A percentile compares a stretch with the other conserved stretches of the same genome.
Conservation (phyloP, 2,329 filamentous ascomycete species). For the Fusarium neocosmosporiellum region DNA sequence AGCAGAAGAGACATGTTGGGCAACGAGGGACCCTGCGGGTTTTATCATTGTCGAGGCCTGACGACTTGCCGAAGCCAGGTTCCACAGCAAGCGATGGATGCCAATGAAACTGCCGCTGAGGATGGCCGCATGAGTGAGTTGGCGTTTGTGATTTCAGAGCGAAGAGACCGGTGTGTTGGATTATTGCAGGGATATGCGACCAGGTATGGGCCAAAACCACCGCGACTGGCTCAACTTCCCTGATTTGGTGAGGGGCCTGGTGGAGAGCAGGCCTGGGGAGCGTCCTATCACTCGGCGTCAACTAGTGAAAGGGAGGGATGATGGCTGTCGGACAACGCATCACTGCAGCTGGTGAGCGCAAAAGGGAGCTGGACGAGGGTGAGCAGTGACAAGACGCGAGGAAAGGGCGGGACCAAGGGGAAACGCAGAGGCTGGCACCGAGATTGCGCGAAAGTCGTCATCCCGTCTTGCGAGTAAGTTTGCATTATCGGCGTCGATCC, state of each 20-base stretch:
- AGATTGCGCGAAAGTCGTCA: constrained; percentile 38
- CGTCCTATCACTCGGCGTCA: constrained; percentile 57
- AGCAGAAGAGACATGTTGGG: constrained; percentile 49
- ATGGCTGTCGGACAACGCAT: constrained; percentile 60
- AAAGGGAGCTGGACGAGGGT: constrained; percentile 38
- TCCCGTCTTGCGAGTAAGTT: constrained; percentile 29
- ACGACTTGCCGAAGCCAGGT: constrained; percentile 39
- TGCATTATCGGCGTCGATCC: constrained; percentile 38
- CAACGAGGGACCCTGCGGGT: constrained; percentile 60
- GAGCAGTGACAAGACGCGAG: constrained; percentile 18
- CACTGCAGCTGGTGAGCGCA: constrained; percentile 51
- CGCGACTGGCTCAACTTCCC: constrained; percentile 52
- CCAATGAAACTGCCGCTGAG: constrained; percentile 40
- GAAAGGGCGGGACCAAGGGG: constrained; percentile 12
- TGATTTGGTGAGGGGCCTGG: constrained; percentile 51
- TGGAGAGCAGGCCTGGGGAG: constrained; percentile 51
- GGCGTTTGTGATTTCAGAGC: constrained; percentile 52
- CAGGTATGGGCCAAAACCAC: constrained; percentile 41
- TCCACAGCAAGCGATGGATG: constrained; percentile 38
- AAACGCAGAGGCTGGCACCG: constrained; percentile 36
- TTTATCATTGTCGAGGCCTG: constrained; percentile 57
- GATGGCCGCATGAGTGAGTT: constrained; percentile 60
- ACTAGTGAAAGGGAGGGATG: constrained; percentile 53
- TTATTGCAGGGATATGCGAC: constrained; percentile 47
- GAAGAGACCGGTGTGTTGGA: constrained; percentile 40